A percentile compares a stretch with the other conserved stretches of the same genome.
Evolutionary conservation across 306 rosid genomes (phyloP).

Genomic region (Casuarina equisetifolia): DNA sequence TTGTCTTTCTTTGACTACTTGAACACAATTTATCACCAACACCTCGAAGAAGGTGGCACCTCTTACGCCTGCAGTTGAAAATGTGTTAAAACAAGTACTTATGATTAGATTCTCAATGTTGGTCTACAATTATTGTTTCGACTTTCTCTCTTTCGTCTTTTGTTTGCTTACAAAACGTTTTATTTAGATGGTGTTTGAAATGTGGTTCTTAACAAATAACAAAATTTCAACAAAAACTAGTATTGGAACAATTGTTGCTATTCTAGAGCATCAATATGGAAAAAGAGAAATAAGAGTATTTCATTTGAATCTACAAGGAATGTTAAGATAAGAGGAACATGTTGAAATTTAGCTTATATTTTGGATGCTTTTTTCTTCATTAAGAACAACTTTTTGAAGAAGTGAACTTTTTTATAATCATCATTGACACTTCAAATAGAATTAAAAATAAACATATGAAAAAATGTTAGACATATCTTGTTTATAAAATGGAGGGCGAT

Average conservation of each 20-base stretch:
- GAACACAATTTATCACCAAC: constrained; percentile 77
- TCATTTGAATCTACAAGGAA: not conserved
- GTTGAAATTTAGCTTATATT: too few relatives aligned
- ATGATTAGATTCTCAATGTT: constrained; percentile 90
- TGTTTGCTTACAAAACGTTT: not conserved
- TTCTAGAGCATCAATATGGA: constrained; percentile 85
- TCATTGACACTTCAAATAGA: too few relatives aligned
- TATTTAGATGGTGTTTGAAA: constrained; percentile 11
- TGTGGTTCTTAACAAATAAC: constrained; percentile 53
- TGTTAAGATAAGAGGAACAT: not conserved
- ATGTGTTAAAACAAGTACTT: constrained; percentile 92
- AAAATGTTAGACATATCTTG: too few relatives aligned
- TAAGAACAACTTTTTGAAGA: too few relatives aligned
- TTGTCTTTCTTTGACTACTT: constrained; percentile 9
- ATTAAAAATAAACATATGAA: too few relatives aligned
- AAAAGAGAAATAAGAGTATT: constrained; percentile 90
- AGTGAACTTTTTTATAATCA: too few relatives aligned
- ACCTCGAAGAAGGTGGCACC: constrained; percentile 98
- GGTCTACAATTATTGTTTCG: constrained; percentile 53
- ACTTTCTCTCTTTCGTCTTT: not conserved
- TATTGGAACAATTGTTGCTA: constrained; percentile 82
- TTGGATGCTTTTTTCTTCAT: too few relatives aligned
- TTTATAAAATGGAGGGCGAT: too few relatives aligned
- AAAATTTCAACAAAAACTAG: constrained; percentile 95
- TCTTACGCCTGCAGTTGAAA: constrained; percentile 95